phyloP scores from a whole-genome alignment of 495 filamentous ascomycete species.

The Sphaerosporella brunnea region DNA sequence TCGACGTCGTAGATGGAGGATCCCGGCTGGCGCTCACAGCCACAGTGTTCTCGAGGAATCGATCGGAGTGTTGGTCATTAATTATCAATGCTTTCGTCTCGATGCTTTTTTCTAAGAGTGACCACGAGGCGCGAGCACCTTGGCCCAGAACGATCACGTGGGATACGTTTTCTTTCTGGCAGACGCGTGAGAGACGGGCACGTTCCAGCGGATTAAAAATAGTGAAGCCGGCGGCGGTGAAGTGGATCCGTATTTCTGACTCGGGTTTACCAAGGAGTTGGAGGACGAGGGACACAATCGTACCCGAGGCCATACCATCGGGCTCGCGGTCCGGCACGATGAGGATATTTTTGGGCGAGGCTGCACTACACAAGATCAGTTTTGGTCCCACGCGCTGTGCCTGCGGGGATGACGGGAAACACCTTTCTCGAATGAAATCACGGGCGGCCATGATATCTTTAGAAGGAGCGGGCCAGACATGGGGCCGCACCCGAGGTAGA shows the following conservation, averaged over 20 bases:
- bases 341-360: conserved; percentile 25
- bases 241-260: conserved; percentile 1
- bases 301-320: conserved; percentile 42
- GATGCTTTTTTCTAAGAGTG: conserved; percentile 30
- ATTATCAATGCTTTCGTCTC: conserved; percentile 33
- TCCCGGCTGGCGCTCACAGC: conserved; percentile 38
- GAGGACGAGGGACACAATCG: conserved; percentile 39
- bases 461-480: background rate
- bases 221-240: conserved; percentile 35
- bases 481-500: too few relatives aligned
- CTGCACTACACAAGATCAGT: background rate
- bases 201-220: conserved; percentile 35
- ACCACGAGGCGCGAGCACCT: conserved; percentile 34
- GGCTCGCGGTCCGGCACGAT: conserved; percentile 46
- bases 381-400: too few relatives aligned
- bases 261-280: conserved; percentile 30
- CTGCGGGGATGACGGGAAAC: background rate
- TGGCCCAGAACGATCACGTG: conserved; percentile 45
- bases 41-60: conserved; percentile 34
- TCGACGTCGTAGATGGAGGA: conserved; percentile 40
- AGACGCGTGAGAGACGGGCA: conserved; percentile 26
- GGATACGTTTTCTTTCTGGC: conserved; percentile 26
- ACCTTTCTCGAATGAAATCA: conserved; percentile 4
- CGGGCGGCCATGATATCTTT: background rate
- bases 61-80: conserved; percentile 40